Conservation (phyloP, 441 rosid genomes). For the Brassica hybrid region DNA sequence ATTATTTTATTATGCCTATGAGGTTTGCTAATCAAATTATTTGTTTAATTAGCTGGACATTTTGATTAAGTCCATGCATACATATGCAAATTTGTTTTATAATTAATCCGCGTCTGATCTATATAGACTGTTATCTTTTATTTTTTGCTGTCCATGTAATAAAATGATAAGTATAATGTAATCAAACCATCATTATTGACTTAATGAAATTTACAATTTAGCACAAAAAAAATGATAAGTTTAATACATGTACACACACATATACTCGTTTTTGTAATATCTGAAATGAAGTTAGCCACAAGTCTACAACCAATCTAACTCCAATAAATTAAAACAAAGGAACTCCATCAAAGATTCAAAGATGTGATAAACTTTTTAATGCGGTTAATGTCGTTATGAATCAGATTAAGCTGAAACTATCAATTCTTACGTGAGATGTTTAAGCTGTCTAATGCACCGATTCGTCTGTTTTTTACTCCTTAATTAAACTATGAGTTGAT, state of each 20-base stretch:
- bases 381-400: neutral
- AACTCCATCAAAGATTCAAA: neutral
- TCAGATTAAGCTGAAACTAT: neutral
- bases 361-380: neutral
- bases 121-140: constrained; percentile 24
- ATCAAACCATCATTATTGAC: too few species aligned
- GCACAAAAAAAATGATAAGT: too few species aligned
- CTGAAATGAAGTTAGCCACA: neutral
- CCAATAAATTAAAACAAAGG: neutral
- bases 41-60: constrained; percentile 44
- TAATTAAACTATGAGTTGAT: too few species aligned
- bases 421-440: neutral
- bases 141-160: neutral
- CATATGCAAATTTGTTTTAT: constrained; percentile 23
- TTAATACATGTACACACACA: neutral
- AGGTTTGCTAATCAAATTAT: constrained; percentile 31
- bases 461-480: too few species aligned
- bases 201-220: too few species aligned
- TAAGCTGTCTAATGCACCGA: too few species aligned
- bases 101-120: constrained; percentile 32
- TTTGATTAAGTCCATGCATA: constrained; percentile 46
- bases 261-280: neutral
- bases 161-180: neutral
- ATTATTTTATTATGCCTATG: constrained; percentile 18
- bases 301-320: neutral